A percentile compares a stretch with the other conserved stretches of the same genome.
Conservation (phyloP, 495 filamentous ascomycete species). For the Podospora tetraspora region DNA sequence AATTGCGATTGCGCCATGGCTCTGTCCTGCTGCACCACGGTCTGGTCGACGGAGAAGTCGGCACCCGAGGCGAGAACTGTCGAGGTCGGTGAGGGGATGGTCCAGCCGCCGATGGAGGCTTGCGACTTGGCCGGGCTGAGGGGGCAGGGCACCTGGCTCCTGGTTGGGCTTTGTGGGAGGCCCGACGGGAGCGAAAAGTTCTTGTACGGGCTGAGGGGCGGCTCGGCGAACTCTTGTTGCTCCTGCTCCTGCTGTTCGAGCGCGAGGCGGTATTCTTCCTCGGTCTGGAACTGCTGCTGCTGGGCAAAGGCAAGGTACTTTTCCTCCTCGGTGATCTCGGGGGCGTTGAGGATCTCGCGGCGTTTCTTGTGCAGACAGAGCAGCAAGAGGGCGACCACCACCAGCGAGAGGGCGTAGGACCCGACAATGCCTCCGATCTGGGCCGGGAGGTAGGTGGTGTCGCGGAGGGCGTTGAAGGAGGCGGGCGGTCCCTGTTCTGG, state of each 20-base stretch:
- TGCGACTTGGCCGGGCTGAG: slow-evolving; percentile 43
- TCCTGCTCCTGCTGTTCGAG: slow-evolving; percentile 7
- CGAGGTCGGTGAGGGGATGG: slow-evolving; percentile 42
- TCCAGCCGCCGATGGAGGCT: slow-evolving; percentile 42
- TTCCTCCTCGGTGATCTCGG: slow-evolving; percentile 23
- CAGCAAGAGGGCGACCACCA: slow-evolving; percentile 60
- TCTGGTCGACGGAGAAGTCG: slow-evolving; percentile 59
- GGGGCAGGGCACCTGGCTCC: slow-evolving; percentile 27
- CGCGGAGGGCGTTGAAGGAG: slow-evolving; percentile 49
- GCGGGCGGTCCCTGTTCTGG: slow-evolving; percentile 54
- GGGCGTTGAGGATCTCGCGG: slow-evolving; percentile 35
- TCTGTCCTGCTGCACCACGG: slow-evolving; percentile 66
- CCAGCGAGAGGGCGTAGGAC: slow-evolving; percentile 69
- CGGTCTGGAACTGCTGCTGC: slow-evolving; percentile 33
- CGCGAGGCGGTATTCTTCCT: slow-evolving; percentile 29
- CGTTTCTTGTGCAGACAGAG: slow-evolving; percentile 46
- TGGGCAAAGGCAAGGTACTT: slow-evolving; percentile 27
- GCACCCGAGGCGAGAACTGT: slow-evolving; percentile 38
- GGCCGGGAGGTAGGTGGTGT: slow-evolving; percentile 59
- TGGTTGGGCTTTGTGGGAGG: slow-evolving; percentile 22
- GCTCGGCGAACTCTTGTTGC: slow-evolving; percentile 7
- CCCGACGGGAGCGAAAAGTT: slow-evolving; percentile 43
- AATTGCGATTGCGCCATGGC: slow-evolving; percentile 70
- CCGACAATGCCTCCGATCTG: slow-evolving; percentile 76
- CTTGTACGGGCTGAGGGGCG: slow-evolving; percentile 30